These are phyloP conservation scores for Phyllosticta paracitricarpa DNA, from an alignment of 2,329 filamentous ascomycete species.

Conservation along the genomic window DNA sequence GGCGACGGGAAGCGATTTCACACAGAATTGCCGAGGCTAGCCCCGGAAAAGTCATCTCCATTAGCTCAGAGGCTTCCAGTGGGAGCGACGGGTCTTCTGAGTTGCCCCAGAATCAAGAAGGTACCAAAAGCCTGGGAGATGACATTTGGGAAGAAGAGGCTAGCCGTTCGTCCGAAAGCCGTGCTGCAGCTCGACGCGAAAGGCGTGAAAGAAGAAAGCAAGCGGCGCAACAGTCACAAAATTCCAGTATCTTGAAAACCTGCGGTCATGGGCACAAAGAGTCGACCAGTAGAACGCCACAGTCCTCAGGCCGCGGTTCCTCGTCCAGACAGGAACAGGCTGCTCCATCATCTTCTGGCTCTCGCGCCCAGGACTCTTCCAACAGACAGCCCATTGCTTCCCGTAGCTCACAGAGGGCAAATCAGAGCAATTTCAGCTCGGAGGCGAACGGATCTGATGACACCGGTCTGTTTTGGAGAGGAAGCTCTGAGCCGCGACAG, in stretches of 20 bases:
- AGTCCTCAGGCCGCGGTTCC: not conserved
- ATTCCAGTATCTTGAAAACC: slow-evolving; percentile 23
- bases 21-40: slow-evolving; percentile 13
- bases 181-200: not conserved
- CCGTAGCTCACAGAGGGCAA: not conserved
- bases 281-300: not conserved
- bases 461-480: slow-evolving; percentile 29
- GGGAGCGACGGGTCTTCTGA: not conserved
- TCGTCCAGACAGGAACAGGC: slow-evolving; percentile 16
- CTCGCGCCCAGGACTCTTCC: not conserved
- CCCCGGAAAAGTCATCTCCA: slow-evolving; percentile 14
- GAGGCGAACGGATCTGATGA: slow-evolving; percentile 15
- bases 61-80: slow-evolving; percentile 14
- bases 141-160: slow-evolving; percentile 42
- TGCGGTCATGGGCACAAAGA: not conserved
- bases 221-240: not conserved
- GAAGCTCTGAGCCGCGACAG: slow-evolving; percentile 19
- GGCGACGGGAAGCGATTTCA: slow-evolving; percentile 4
- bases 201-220: not conserved
- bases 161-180: slow-evolving; percentile 16
- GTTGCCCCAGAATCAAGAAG: not conserved
- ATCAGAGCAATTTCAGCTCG: not conserved
- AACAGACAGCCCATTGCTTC: slow-evolving; percentile 21
- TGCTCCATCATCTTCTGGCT: not conserved
- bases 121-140: slow-evolving; percentile 18